Base-by-base conservation (phyloP, 2,329 filamentous ascomycete genomes). In the Trichoderma gracile region DNA sequence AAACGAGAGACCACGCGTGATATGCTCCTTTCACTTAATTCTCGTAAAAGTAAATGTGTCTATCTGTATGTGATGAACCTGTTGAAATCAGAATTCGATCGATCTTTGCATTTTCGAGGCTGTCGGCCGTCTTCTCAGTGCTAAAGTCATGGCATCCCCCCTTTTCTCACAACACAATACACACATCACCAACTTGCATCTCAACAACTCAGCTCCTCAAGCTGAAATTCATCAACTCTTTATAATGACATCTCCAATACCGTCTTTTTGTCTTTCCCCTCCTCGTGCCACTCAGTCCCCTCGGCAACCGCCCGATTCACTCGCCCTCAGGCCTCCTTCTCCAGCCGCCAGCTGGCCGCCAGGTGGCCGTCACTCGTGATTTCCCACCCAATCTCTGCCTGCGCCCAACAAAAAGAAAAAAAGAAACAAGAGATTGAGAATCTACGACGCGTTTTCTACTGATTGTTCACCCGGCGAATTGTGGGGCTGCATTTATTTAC, bases 401-500 rank as follows among this genome's bases (percentile, higher is more conserved):
- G 17, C 38, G 46, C 27, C 30, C 6, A 30, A 8, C 30, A 33
- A 43, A n/a, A 3, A 27, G 8, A 14, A 46, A 12, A 46, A 40
- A 33, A 45, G 38, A 17, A 17, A 49, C 42, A 30, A 2, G 17
- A 42, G 52, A 27, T 19, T 10, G n/a, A 62, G 40, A 23, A 30
- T 52, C 8, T n/a, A n/a, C 30, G 59, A 54, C 59, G 59, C 53
- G 52, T 57, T 4, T 52, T 14, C 52, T 58, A 58, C 61, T 64
- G 61, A 64, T 64, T 57, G 19, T 25, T 52, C 45, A 25, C 2
- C 38, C 12, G 14, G 21, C 12, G 6, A 58, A 58, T 58, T 58
- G 53, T 64, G 61, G 61, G 46, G 38, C 61, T 27, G 38, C 40
- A 19, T n/a, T 19, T 58, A 58, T 64, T 64, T 58, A 64, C 46